These are phyloP conservation scores for Trichosanthes cucumerina DNA, from an alignment of 306 rosid genomes.

Conservation along the genomic window DNA sequence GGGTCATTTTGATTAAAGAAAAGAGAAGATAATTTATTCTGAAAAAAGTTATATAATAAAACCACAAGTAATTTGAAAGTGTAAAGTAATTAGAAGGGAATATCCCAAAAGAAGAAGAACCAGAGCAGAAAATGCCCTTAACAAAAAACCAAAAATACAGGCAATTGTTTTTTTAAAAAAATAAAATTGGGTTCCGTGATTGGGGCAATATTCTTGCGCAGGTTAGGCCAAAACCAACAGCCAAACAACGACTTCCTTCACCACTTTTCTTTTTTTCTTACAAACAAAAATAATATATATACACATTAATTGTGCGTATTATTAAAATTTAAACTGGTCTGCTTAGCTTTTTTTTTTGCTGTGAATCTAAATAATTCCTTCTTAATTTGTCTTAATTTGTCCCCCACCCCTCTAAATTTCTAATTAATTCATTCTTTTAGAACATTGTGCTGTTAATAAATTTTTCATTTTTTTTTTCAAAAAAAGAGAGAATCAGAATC, in stretches of 20 bases:
- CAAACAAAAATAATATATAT: no score
- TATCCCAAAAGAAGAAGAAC: constrained; percentile 6
- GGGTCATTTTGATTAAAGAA: neutral
- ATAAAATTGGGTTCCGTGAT: neutral
- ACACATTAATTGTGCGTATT: neutral
- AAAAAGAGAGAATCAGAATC: neutral
- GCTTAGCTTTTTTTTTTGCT: neutral
- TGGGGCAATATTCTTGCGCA: constrained; percentile 5
- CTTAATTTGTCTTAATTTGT: constrained; percentile 2
- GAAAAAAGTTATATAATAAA: neutral
- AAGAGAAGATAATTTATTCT: neutral
- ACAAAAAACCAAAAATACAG: constrained; percentile 1
- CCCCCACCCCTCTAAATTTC: no score
- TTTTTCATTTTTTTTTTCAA: no score
- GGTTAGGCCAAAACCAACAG: constrained; percentile 10
- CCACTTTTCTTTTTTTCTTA: neutral
- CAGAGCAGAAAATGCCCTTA: neutral
- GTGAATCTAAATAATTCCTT: neutral
- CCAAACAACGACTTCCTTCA: constrained; percentile 8
- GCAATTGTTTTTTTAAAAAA: neutral
- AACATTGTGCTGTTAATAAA: no score
- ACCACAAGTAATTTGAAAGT: neutral
- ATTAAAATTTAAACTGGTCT: neutral
- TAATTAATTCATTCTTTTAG: neutral
- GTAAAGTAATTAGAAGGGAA: constrained; percentile 9